phyloP scores from a whole-genome alignment of 2,329 filamentous ascomycete genomes.

The Fulvia fulva region DNA sequence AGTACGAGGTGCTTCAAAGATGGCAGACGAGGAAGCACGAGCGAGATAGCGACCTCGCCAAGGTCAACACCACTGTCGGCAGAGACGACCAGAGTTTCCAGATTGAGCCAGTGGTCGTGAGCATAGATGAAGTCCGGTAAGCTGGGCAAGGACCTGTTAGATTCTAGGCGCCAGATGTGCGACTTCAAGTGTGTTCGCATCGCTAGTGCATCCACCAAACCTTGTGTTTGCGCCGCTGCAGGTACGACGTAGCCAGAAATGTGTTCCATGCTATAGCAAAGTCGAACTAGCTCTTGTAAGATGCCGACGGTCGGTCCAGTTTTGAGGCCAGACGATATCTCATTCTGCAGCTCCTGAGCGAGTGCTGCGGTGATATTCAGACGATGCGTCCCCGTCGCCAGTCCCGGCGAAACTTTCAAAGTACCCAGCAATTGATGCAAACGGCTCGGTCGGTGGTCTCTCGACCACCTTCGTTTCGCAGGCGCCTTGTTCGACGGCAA shows the following conservation, averaged over 20 bases:
- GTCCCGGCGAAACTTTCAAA: conserved; percentile 47
- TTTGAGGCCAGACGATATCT: conserved; percentile 30
- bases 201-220: conserved; percentile 48
- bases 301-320: conserved; percentile 42
- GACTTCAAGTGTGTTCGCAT: conserved; percentile 52
- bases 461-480: conserved; percentile 42
- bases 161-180: conserved; percentile 52
- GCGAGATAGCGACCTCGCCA: conserved; percentile 53
- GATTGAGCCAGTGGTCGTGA: conserved; percentile 48
- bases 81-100: conserved; percentile 54
- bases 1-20: conserved; percentile 52
- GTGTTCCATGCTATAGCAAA: conserved; percentile 55
- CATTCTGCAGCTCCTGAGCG: conserved; percentile 32
- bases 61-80: conserved; percentile 42
- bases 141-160: conserved; percentile 30
- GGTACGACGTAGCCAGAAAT: conserved; percentile 52
- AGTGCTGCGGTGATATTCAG: conserved; percentile 52
- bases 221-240: conserved; percentile 12
- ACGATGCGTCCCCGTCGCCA: conserved; percentile 52
- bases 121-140: conserved; percentile 53
- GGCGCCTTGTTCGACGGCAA: conserved; percentile 30
- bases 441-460: conserved; percentile 41
- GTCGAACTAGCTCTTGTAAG: conserved; percentile 55
- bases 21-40: conserved; percentile 51
- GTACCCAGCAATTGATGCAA: conserved; percentile 54